A percentile compares a stretch with the other conserved stretches of the same genome.
Evolutionary conservation across 1,284 basidiomycete genomes (phyloP).

Genomic region (Entoloma clypeatum): DNA sequence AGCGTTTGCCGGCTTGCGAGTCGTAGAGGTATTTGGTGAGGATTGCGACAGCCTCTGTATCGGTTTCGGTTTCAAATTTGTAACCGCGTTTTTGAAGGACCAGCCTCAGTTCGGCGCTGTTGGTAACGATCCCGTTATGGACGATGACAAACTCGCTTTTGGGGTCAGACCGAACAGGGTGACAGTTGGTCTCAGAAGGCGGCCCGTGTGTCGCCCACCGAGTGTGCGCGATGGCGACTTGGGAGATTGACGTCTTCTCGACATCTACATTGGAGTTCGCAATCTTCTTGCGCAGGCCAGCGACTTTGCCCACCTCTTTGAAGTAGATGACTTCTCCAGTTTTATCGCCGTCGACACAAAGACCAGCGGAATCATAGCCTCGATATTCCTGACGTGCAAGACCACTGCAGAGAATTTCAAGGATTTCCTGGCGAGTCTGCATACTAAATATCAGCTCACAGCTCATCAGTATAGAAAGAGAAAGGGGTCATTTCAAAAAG

Average conservation of each 20-base stretch:
- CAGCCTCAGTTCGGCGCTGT: constrained; percentile 84
- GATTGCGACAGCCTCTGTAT: constrained; percentile 97
- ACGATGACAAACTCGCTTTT: constrained; percentile 88
- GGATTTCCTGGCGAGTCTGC: constrained; percentile 88
- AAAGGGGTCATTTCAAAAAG: neutral
- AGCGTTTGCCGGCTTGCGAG: constrained; percentile 83
- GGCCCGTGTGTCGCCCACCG: constrained; percentile 99
- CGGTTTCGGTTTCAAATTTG: constrained; percentile 94
- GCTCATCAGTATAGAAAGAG: constrained; percentile 5
- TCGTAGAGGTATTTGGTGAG: constrained; percentile 98
- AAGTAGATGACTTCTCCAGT: constrained; percentile 79
- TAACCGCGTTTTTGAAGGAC: constrained; percentile 97
- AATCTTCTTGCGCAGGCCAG: constrained; percentile 90
- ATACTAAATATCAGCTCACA: constrained; percentile 12
- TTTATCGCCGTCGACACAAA: constrained; percentile 94
- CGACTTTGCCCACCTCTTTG: constrained; percentile 99
- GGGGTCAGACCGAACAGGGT: constrained; percentile 89
- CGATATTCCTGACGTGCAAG: constrained; percentile 97
- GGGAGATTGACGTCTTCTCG: constrained; percentile 78
- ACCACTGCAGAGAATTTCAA: constrained; percentile 90
- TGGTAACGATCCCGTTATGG: constrained; percentile 99
- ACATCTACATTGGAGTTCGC: constrained; percentile 76
- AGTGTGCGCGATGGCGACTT: constrained; percentile 98
- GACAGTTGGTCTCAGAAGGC: constrained; percentile 88
- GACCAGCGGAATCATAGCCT: constrained; percentile 96